These are phyloP conservation scores for Prasinococcaceae sp. DNA, from an alignment of 139 green algal genomes.

Conservation along the genomic window DNA sequence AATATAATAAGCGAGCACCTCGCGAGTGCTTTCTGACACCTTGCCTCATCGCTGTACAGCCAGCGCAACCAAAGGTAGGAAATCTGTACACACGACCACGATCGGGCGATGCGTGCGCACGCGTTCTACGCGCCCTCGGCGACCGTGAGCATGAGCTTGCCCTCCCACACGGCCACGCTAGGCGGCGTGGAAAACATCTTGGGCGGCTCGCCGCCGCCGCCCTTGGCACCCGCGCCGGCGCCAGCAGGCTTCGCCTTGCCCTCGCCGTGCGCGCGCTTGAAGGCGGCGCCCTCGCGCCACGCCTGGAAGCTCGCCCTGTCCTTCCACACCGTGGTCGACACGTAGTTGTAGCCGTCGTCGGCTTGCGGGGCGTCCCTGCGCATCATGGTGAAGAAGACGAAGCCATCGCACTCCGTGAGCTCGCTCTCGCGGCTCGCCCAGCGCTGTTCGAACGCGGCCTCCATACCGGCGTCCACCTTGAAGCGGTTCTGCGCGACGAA, in stretches of 20 bases:
- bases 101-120: too few species aligned
- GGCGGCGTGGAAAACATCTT: neutral
- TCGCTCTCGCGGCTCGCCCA: constrained; percentile 10
- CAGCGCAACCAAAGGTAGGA: too few species aligned
- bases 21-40: too few species aligned
- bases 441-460: constrained; percentile 20
- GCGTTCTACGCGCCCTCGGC: neutral
- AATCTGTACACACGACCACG: too few species aligned
- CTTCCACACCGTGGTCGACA: constrained; percentile 15
- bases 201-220: neutral
- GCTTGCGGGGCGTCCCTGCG: constrained; percentile 10
- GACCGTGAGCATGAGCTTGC: neutral
- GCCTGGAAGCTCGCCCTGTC: neutral
- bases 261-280: constrained; percentile 7
- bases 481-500: constrained; percentile 22
- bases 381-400: constrained; percentile 9
- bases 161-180: neutral
- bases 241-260: constrained; percentile 8
- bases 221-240: too few species aligned
- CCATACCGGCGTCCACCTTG: constrained; percentile 4
- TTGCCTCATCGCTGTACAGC: too few species aligned
- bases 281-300: constrained; percentile 3
- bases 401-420: constrained; percentile 7
- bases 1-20: too few species aligned
- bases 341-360: constrained; percentile 23